A percentile compares a stretch with the other conserved stretches of the same genome.
Evolutionary conservation across 2,329 filamentous ascomycete species (phyloP).

Genomic region (Fusarium sambucinum): DNA sequence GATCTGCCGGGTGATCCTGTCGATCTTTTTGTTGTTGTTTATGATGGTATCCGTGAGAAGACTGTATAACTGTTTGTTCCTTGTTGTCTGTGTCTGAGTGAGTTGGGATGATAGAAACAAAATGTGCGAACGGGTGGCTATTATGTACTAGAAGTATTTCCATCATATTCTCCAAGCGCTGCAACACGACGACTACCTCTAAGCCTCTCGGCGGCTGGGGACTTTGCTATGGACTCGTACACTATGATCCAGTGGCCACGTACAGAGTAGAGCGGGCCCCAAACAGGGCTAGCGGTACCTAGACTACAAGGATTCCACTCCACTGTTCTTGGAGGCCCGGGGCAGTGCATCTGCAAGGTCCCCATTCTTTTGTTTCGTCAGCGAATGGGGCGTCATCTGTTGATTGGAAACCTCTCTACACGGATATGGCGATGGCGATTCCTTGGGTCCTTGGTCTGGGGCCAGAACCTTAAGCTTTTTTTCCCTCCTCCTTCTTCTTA

Average conservation of each 20-base stretch:
- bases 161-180: slow-evolving; percentile 22
- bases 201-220: slow-evolving; percentile 33
- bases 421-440: slow-evolving; percentile 41
- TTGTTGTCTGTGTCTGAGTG: slow-evolving; percentile 16
- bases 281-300: slow-evolving; percentile 5
- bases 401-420: slow-evolving; percentile 18
- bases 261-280: slow-evolving; percentile 4
- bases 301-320: slow-evolving; percentile 5
- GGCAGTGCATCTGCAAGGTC: slow-evolving; percentile 33
- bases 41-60: neutral
- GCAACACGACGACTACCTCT: slow-evolving; percentile 30
- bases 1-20: slow-evolving; percentile 21
- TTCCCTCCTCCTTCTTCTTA: slow-evolving; percentile 3
- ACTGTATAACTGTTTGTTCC: neutral
- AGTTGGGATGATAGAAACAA: slow-evolving; percentile 7
- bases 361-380: slow-evolving; percentile 17
- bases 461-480: slow-evolving; percentile 41
- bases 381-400: neutral
- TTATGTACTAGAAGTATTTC: slow-evolving; percentile 31
- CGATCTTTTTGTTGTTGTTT: slow-evolving; percentile 24
- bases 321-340: slow-evolving; percentile 18
- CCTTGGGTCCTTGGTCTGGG: slow-evolving; percentile 17
- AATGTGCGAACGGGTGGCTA: slow-evolving; percentile 34
- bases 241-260: slow-evolving; percentile 22
- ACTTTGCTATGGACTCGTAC: slow-evolving; percentile 1